Evolutionary conservation across 108 stramenopile species (phyloP).

Genomic region (Craspedostauros australis): DNA sequence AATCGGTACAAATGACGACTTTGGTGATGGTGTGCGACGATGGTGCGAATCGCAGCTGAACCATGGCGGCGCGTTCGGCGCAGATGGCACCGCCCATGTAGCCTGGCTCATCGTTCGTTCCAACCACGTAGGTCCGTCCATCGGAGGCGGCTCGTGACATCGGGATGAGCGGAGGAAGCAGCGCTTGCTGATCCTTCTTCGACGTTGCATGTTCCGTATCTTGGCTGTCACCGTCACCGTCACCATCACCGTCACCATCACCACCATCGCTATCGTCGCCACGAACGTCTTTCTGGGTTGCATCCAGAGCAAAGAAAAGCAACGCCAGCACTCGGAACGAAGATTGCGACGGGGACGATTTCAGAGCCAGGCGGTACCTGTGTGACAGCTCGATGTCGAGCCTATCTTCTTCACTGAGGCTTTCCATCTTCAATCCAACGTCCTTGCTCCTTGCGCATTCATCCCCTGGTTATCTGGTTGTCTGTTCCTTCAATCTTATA

Average conservation of each 20-base stretch:
- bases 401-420: too few relatives aligned
- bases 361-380: conserved; percentile 49
- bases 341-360: conserved; percentile 60
- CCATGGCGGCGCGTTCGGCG: conserved; percentile 83
- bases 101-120: conserved; percentile 79
- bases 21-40: conserved; percentile 26
- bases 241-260: too few relatives aligned
- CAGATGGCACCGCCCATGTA: conserved; percentile 78
- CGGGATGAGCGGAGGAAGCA: conserved; percentile 11
- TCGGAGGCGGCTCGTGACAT: conserved; percentile 7
- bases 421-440: too few relatives aligned
- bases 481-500: too few relatives aligned
- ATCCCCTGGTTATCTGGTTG: too few relatives aligned
- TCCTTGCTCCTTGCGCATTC: too few relatives aligned
- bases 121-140: conserved; percentile 54
- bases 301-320: conserved; percentile 34
- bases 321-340: conserved; percentile 76
- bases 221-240: background rate
- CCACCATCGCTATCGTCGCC: too few relatives aligned
- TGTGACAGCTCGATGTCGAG: conserved; percentile 55
- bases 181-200: background rate
- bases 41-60: conserved; percentile 66
- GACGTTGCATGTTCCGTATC: background rate
- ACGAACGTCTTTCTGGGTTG: background rate
- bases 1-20: conserved; percentile 59